Evolutionary conservation across 2,329 filamentous ascomycete genomes (phyloP), one percentile per base, ranked within the genome.

Genomic region (Fusarium sp.): DNA sequence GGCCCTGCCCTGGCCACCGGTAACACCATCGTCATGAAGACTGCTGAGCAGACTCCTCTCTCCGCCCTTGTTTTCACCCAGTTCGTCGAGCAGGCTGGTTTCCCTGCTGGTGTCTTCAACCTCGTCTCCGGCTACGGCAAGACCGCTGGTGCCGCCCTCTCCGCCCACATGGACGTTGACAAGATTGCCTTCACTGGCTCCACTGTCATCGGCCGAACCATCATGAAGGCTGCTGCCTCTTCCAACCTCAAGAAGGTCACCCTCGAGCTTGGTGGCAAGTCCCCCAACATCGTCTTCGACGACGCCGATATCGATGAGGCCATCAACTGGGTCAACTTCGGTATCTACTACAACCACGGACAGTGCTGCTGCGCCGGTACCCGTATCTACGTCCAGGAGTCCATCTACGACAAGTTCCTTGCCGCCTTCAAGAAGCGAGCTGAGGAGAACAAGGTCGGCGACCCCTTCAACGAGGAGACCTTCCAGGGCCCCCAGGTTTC

Each of bases 401-500:
- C 88, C 71, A 93, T 97, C 84, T 95, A 97, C 86, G 94, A 97
- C 87, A 92, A 95, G 87, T 97, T 97, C 85, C 84, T 97, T 62
- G 87, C 88, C 79, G 88, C 90, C 61, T 97, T 97, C 90, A 95
- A 93, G 90, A 88, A 90, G 86, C 91, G 94, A 63, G 92, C 94
- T 40, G 80, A 86, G 78, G 82, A 90, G 85, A 97, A 96, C 88
- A 88, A 91, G 79, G 93, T 97, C 76, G 95, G 94, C 77, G 93
- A 97, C 87, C 94, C 94, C 74, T 96, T 97, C 88, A 86, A 89
- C 78, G 82, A 88, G 75, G 89, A 93, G 73, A 96, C 94, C 75
- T 96, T 96, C 93, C 94, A 97, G 85, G 95, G 94, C 61, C 94
- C 95, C 42, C 94, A 97, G 85, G 92, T 97, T 80, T 94, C 92